Conservation (phyloP, 192 early-diverging fungal species). For the Chytriomyces sp. region DNA sequence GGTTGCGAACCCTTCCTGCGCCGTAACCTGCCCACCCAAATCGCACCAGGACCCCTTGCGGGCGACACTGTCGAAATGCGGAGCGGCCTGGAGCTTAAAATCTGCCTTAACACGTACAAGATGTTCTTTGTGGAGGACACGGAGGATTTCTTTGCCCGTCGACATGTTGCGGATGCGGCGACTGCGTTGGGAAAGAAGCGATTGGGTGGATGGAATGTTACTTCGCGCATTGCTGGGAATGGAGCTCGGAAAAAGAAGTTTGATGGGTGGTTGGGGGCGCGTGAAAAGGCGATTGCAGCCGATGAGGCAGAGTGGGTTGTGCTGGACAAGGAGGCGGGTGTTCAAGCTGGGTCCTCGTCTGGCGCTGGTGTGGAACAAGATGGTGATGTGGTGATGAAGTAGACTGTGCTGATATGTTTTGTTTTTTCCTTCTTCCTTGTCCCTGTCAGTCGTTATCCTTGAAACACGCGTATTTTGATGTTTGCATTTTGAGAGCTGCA, state of each 20-base stretch:
- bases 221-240: neutral
- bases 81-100: slow-evolving; percentile 92
- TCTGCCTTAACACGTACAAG: slow-evolving; percentile 96
- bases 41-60: neutral
- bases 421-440: too few species aligned
- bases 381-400: too few species aligned
- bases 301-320: slow-evolving; percentile 26
- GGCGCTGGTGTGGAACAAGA: neutral
- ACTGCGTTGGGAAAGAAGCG: neutral
- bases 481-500: too few species aligned
- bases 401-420: too few species aligned
- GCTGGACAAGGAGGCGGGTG: slow-evolving; percentile 12
- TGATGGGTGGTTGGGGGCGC: slow-evolving; percentile 9
- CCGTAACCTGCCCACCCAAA: slow-evolving; percentile 53
- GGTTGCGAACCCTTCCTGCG: slow-evolving; percentile 71
- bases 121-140: slow-evolving; percentile 94
- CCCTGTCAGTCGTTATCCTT: too few species aligned
- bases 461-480: too few species aligned
- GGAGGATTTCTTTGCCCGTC: slow-evolving; percentile 78
- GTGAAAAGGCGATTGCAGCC: slow-evolving; percentile 10
- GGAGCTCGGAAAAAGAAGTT: neutral
- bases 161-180: neutral
- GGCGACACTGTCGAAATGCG: slow-evolving; percentile 65
- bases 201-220: neutral
- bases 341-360: too few species aligned